A percentile compares a stretch with the other conserved stretches of the same genome.
Evolutionary conservation across 192 early-diverging fungal species (phyloP).

Genomic region (Entrophospora sp.): DNA sequence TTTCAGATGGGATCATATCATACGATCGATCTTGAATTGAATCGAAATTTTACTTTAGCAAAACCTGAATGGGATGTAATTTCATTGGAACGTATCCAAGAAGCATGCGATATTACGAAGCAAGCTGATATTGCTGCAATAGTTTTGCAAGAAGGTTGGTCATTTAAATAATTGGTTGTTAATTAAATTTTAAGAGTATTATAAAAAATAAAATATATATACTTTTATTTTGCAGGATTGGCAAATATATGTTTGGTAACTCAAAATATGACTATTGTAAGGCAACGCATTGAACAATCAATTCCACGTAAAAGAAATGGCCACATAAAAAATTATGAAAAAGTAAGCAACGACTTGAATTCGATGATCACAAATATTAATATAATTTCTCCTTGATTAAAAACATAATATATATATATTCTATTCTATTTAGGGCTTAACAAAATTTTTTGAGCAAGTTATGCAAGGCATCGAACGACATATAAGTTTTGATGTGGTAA

Average conservation of each 20-base stretch:
- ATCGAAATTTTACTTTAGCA: conserved; percentile 75
- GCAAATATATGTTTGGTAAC: conserved; percentile 92
- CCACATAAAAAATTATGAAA: conserved; percentile 83
- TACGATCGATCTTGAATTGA: conserved; percentile 88
- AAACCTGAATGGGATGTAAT: conserved; percentile 95
- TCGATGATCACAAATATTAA: too few species aligned
- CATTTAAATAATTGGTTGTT: not conserved
- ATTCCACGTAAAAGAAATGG: conserved; percentile 94
- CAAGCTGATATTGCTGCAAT: conserved; percentile 90
- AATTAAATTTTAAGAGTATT: conserved; percentile 1
- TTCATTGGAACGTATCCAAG: conserved; percentile 77
- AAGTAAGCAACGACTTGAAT: conserved; percentile 38
- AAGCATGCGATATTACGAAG: conserved; percentile 80
- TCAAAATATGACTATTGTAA: conserved; percentile 90
- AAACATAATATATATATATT: too few species aligned
- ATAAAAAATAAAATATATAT: not conserved
- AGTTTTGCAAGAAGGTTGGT: conserved; percentile 66
- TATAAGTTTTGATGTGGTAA: conserved; percentile 88
- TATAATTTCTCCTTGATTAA: too few species aligned
- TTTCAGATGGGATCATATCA: conserved; percentile 80
- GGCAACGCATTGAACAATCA: conserved; percentile 82
- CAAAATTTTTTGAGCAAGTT: conserved; percentile 86
- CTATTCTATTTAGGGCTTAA: conserved; percentile 44
- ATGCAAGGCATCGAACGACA: conserved; percentile 80
- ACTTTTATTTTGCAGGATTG: conserved; percentile 46